Conservation (phyloP, 192 early-diverging fungal genomes). For the Linnemannia elongata region DNA sequence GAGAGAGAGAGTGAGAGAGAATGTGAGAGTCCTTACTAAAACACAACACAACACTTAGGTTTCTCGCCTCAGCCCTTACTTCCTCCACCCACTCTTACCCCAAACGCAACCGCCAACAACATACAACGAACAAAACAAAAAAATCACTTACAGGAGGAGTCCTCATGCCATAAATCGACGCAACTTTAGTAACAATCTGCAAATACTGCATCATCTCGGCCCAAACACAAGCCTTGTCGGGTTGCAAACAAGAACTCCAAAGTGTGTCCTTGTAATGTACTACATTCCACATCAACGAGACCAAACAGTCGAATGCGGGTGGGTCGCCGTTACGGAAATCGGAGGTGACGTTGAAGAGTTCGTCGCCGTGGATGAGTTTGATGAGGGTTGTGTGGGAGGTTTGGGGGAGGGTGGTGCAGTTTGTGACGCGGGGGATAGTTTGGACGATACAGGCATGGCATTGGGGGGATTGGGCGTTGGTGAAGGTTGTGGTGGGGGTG, state of each 20-base stretch:
- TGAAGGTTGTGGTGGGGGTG: neutral
- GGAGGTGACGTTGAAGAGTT: neutral
- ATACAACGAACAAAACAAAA: neutral
- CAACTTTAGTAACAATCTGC: constrained; percentile 32
- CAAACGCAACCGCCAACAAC: neutral
- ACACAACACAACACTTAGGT: too few relatives aligned
- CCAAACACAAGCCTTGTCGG: constrained; percentile 21
- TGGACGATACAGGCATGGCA: constrained; percentile 33
- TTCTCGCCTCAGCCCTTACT: neutral
- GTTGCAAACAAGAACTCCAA: constrained; percentile 34
- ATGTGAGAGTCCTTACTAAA: neutral
- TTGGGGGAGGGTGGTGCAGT: constrained; percentile 15
- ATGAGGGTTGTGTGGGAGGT: neutral
- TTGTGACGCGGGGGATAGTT: constrained; percentile 5
- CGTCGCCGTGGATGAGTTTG: constrained; percentile 18
- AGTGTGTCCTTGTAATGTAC: constrained; percentile 34
- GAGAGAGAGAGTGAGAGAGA: neutral
- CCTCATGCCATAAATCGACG: constrained; percentile 28
- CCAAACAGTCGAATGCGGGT: constrained; percentile 16
- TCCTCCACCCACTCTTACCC: neutral
- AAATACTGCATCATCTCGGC: constrained; percentile 44
- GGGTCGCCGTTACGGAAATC: constrained; percentile 13
- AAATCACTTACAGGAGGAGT: constrained; percentile 35
- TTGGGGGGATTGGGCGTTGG: constrained; percentile 20
- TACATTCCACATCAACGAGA: constrained; percentile 41